Conservation (phyloP, 1,284 basidiomycete genomes). For the Cutaneotrichosporon sp. region DNA sequence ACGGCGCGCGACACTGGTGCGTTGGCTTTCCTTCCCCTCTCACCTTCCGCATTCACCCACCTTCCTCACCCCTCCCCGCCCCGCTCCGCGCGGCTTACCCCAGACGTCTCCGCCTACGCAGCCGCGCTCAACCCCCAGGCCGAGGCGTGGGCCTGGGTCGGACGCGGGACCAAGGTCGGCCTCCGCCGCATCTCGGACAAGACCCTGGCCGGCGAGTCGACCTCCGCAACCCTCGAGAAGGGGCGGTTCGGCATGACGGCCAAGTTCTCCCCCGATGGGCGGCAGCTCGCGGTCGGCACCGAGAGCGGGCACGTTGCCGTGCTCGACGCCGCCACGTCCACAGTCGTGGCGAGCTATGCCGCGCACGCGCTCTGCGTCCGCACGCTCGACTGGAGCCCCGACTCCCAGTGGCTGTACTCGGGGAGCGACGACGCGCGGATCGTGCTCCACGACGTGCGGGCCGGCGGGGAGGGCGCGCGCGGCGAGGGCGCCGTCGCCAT, state of each 20-base stretch:
- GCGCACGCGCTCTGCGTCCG: slow-evolving; percentile 85
- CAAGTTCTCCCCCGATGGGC: slow-evolving; percentile 78
- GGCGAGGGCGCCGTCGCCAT: slow-evolving; percentile 74
- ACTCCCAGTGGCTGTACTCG: slow-evolving; percentile 73
- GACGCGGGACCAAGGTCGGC: slow-evolving; percentile 69
- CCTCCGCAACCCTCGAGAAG: slow-evolving; percentile 64
- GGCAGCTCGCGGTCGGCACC: slow-evolving; percentile 70
- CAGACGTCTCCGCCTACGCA: slow-evolving; percentile 65
- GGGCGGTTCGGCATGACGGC: slow-evolving; percentile 80
- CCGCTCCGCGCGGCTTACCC: too few species aligned
- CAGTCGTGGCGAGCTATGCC: slow-evolving; percentile 68
- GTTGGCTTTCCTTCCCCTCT: slow-evolving; percentile 30
- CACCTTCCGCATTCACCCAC: too few species aligned
- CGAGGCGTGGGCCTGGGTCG: slow-evolving; percentile 74
- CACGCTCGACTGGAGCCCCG: slow-evolving; percentile 77
- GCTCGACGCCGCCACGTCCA: slow-evolving; percentile 69
- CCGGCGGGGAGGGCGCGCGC: slow-evolving; percentile 34
- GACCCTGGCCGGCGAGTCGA: slow-evolving; percentile 50
- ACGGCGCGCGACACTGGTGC: slow-evolving; percentile 75
- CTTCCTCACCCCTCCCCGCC: too few species aligned
- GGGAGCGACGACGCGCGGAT: slow-evolving; percentile 86
- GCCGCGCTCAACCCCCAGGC: slow-evolving; percentile 73
- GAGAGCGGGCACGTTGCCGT: slow-evolving; percentile 80
- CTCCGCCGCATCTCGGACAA: slow-evolving; percentile 51
- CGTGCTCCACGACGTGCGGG: slow-evolving; percentile 75